Evolutionary conservation across 352 stramenopile genomes (phyloP).

Genomic region (Pythium guiyangense): DNA sequence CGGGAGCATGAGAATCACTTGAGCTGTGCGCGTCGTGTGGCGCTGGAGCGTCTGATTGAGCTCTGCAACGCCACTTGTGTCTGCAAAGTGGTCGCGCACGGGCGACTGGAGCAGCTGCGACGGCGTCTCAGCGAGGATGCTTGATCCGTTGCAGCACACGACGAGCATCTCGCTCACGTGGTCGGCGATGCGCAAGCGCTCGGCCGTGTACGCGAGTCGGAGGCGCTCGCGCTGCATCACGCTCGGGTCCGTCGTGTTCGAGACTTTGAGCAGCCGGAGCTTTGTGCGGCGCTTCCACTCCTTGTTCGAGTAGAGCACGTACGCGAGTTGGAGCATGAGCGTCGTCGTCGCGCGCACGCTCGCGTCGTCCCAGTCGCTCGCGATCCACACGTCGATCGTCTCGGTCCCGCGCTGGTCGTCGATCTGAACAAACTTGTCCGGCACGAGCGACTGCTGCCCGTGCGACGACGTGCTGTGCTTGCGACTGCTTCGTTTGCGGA

Average conservation of each 20-base stretch:
- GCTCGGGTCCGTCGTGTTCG: conserved; percentile 13
- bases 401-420: conserved; percentile 14
- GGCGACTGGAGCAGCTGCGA: conserved; percentile 10
- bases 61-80: conserved; percentile 20
- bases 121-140: conserved; percentile 21
- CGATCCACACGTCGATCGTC: conserved; percentile 64
- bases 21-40: conserved; percentile 30
- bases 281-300: conserved; percentile 24
- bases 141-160: conserved; percentile 32
- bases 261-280: conserved; percentile 25
- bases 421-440: conserved; percentile 6
- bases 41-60: conserved; percentile 49
- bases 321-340: conserved; percentile 42
- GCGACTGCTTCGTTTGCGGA: conserved; percentile 18
- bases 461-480: background rate
- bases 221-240: conserved; percentile 23
- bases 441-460: background rate
- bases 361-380: conserved; percentile 21
- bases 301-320: conserved; percentile 35
- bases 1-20: conserved; percentile 40
- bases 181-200: conserved; percentile 26
- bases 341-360: conserved; percentile 26
- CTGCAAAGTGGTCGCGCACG: conserved; percentile 15
- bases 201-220: conserved; percentile 17
- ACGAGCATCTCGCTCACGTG: conserved; percentile 41